A percentile compares a stretch with the other conserved stretches of the same genome.
These are phyloP conservation scores for Shiraia bambusicola DNA, from an alignment of 2,329 filamentous ascomycete species.

Conservation along the genomic window DNA sequence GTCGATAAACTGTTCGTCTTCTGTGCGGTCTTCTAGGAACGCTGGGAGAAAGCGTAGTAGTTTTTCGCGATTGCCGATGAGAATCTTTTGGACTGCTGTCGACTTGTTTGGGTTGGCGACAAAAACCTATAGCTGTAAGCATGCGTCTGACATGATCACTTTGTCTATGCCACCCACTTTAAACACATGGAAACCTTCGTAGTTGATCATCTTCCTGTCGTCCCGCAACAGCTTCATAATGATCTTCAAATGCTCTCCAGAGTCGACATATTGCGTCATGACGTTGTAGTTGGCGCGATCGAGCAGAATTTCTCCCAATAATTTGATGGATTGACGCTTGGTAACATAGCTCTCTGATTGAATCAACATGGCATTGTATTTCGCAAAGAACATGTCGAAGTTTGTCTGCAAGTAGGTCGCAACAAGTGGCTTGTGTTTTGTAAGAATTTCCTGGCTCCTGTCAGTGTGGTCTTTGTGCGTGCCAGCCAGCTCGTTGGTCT, in stretches of 20 bases:
- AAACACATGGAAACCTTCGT: slow-evolving; percentile 98
- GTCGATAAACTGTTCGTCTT: slow-evolving; percentile 98
- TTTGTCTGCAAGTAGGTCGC: slow-evolving; percentile 85
- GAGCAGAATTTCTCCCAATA: slow-evolving; percentile 90
- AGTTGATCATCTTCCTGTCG: slow-evolving; percentile 98
- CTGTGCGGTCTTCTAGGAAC: slow-evolving; percentile 91
- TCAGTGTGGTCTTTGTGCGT: slow-evolving; percentile 12
- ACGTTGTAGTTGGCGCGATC: slow-evolving; percentile 96
- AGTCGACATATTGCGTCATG: slow-evolving; percentile 96
- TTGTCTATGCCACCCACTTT: slow-evolving; percentile 57
- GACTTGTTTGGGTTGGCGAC: slow-evolving; percentile 98
- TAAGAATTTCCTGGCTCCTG: slow-evolving; percentile 76
- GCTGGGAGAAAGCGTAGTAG: slow-evolving; percentile 84
- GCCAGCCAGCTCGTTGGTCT: neutral
- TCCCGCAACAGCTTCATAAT: slow-evolving; percentile 97
- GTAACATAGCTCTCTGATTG: slow-evolving; percentile 96
- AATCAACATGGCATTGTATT: slow-evolving; percentile 84
- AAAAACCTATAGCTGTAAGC: slow-evolving; percentile 66
- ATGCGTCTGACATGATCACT: neutral
- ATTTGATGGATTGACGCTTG: slow-evolving; percentile 95
- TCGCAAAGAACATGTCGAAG: slow-evolving; percentile 89
- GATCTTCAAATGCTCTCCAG: slow-evolving; percentile 93
- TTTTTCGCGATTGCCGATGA: slow-evolving; percentile 94
- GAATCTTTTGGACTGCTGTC: slow-evolving; percentile 89
- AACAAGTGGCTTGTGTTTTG: slow-evolving; percentile 88